phyloP scores from a whole-genome alignment of 805 yeast species.

The Wickerhamiella allomyrinae region DNA sequence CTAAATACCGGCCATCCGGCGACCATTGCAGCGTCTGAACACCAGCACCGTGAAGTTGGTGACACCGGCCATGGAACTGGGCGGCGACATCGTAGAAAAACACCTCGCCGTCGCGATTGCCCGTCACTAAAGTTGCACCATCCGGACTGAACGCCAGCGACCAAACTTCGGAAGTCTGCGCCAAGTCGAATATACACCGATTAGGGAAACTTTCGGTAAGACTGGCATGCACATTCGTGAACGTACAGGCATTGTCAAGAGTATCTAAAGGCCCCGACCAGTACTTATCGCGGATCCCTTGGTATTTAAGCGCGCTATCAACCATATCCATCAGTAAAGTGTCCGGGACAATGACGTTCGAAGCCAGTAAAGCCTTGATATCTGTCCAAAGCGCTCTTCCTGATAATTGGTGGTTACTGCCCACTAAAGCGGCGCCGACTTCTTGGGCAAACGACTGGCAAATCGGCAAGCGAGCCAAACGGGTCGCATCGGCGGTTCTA shows the following conservation, averaged over 20 bases:
- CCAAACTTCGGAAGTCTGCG: constrained; percentile 59
- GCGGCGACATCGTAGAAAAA: background rate
- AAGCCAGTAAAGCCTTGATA: background rate
- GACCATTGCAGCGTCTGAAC: constrained; percentile 59
- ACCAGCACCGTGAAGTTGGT: constrained; percentile 20
- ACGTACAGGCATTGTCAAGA: constrained; percentile 30
- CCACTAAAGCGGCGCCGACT: background rate
- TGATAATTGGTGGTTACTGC: background rate
- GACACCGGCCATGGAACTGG: constrained; percentile 3
- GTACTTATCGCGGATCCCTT: constrained; percentile 8
- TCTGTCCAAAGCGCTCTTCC: background rate
- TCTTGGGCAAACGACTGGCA: background rate
- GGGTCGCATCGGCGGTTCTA: constrained; percentile 28
- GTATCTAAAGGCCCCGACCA: constrained; percentile 27
- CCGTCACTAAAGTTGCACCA: constrained; percentile 60
- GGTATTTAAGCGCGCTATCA: constrained; percentile 7
- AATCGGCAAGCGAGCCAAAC: background rate
- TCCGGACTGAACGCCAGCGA: constrained; percentile 50
- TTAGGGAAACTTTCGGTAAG: background rate
- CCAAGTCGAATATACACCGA: background rate
- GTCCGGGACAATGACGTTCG: background rate
- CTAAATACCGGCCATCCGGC: constrained; percentile 47
- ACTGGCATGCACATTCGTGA: constrained; percentile 33
- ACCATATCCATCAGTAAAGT: background rate
- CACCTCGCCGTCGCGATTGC: constrained; percentile 20